Evolutionary conservation across 2,329 filamentous ascomycete species (phyloP).

Genomic region (Colletotrichum trifolii): DNA sequence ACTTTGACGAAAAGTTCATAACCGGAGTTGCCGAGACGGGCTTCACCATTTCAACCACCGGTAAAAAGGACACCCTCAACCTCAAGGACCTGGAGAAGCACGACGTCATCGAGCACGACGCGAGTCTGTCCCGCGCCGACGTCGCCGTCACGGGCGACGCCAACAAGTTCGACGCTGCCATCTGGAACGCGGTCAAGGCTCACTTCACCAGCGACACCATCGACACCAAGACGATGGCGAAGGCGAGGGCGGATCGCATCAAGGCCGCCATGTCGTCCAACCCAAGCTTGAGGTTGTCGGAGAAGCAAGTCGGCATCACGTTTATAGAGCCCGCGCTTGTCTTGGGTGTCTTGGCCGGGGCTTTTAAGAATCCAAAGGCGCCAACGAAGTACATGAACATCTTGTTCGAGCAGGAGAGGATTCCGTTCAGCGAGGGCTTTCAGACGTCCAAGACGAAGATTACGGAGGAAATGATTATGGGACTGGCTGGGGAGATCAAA

Average conservation of each 20-base stretch:
- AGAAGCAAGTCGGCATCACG: neutral
- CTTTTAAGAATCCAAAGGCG: slow-evolving; percentile 14
- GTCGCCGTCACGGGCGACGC: slow-evolving; percentile 26
- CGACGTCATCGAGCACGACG: slow-evolving; percentile 46
- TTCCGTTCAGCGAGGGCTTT: slow-evolving; percentile 4
- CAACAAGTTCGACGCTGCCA: neutral
- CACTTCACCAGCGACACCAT: slow-evolving; percentile 7
- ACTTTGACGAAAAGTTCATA: slow-evolving; percentile 13
- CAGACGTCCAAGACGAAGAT: slow-evolving; percentile 9
- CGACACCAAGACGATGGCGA: neutral
- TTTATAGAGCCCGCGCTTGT: neutral
- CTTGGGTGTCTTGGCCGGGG: slow-evolving; percentile 6
- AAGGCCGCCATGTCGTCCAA: neutral
- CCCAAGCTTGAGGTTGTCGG: slow-evolving; percentile 2
- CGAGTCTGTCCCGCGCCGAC: slow-evolving; percentile 44
- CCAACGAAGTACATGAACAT: slow-evolving; percentile 6
- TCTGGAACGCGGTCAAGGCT: neutral
- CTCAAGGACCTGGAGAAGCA: slow-evolving; percentile 34
- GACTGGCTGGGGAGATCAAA: too few relatives aligned
- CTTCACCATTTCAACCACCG: slow-evolving; percentile 36
- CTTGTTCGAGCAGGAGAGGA: slow-evolving; percentile 14
- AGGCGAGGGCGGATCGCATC: slow-evolving; percentile 51
- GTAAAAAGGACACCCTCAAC: slow-evolving; percentile 35
- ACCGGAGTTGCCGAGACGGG: slow-evolving; percentile 45
- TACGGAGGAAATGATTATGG: neutral